Base-by-base conservation (phyloP, 2,329 filamentous ascomycete genomes). In the Verticillium tricorpus region DNA sequence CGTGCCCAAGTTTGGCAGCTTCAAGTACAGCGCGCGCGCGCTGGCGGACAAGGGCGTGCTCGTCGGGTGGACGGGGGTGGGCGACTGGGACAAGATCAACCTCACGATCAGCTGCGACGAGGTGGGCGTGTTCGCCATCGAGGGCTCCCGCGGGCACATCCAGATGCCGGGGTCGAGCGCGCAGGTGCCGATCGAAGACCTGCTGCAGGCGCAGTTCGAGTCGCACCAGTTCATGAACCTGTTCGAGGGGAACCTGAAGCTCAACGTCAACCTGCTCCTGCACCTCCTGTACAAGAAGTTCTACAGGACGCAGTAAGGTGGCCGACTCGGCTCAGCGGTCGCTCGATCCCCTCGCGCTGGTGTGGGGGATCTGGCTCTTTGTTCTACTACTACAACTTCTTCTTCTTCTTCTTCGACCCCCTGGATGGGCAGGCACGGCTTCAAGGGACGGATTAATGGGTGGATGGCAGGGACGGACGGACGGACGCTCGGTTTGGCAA, bases 271-370 rank as follows among this genome's bases (percentile, higher is more conserved):
- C 80, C 77, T 99, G 72, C 87, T 99, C 78, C 82, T 99, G 81
- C 95, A 99, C 83, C 82, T 98, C 76, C 85, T 99, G 68, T 98
- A 98, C 82, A 96, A 96, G 85, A 99, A 99, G 83, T 99, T 99
- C 77, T 99, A 99, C 74, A 81, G 87, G 64, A 89, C 87, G 63
- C 86, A 89, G 70, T 88, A 78, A 77, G 32, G 25, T 35, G 45
- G n/a, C 19, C 22, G n/a, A 25, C 19, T 19, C 45, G 17, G 34
- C 19, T 19, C 45, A 7, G 34, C 34, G 9, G n/a, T 22, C 8
- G 9, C 19, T 11, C 45, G 17, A n/a, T 22, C 45, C 45, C 11
- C 45, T 12, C 19, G 39, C 45, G 45, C 45, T 56, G 54, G 54
- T 32, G 31, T 8, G 25, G 15, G 54, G 14, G 25, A 6, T 22